Conservation (phyloP, 768 basidiomycete species). For the Lenzites betulinus region DNA sequence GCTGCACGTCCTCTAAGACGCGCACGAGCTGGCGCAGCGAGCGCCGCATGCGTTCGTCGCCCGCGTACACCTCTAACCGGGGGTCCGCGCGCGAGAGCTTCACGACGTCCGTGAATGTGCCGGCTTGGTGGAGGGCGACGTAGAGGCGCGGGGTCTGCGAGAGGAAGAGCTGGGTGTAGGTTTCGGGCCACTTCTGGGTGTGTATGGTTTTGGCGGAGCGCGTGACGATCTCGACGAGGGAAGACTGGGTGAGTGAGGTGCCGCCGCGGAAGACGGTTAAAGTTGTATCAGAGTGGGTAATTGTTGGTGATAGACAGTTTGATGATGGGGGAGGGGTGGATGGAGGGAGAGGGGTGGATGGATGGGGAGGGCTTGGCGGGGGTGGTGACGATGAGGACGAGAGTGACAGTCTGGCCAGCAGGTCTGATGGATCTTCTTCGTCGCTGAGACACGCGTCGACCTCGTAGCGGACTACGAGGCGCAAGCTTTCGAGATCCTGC, state of each 20-base stretch:
- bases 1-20: constrained; percentile 41
- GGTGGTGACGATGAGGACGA: neutral
- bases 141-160: constrained; percentile 65
- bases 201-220: constrained; percentile 10
- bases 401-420: neutral
- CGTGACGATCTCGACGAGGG: constrained; percentile 35
- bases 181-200: constrained; percentile 52
- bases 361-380: neutral
- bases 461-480: constrained; percentile 27
- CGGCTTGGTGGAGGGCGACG: constrained; percentile 56
- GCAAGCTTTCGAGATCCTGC: constrained; percentile 25
- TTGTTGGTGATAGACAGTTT: too few relatives aligned
- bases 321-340: neutral
- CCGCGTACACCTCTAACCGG: constrained; percentile 21
- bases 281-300: neutral
- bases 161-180: constrained; percentile 65
- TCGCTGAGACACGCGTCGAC: constrained; percentile 25
- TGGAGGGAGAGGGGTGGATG: neutral
- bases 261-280: constrained; percentile 30
- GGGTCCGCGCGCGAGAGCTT: constrained; percentile 38
- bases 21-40: constrained; percentile 33
- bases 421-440: constrained; percentile 1
- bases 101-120: constrained; percentile 50
- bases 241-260: constrained; percentile 36
- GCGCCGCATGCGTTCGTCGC: constrained; percentile 26